Base-by-base conservation (phyloP, 768 basidiomycete species). In the Phaeotremella fagi region DNA sequence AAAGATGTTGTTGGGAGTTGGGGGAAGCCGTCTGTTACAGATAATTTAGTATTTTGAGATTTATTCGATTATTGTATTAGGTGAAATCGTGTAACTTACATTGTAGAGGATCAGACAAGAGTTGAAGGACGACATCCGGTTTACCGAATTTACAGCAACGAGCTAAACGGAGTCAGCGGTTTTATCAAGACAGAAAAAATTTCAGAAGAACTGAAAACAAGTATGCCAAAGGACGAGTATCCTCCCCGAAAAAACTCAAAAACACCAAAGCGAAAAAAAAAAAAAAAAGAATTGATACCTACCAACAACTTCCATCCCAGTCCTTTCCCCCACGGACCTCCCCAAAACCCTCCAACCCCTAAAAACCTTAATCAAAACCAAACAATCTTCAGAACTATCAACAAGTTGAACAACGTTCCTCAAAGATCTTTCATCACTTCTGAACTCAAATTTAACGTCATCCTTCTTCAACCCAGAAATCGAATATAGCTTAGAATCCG, bases 251-350 rank as follows among this genome's bases (percentile, higher is more conserved):
- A n/a, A n/a, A n/a, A n/a, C n/a, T n/a, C n/a, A n/a, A n/a, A n/a
- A n/a, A n/a, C n/a, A n/a, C n/a, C n/a, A n/a, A n/a, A n/a, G n/a
- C n/a, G n/a, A 41, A 6, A 41, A 7, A 6, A 41, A 18, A 41
- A 18, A 12, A 6, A 41, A 18, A 12, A 41, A 18, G n/a, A n/a
- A n/a, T n/a, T n/a, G n/a, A n/a, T n/a, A 52, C 56, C 53, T 47
- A 58, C 56, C 56, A 29, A 58, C 48, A 37, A 53, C 52, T 38
- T 58, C 56, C 56, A 41, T 42, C 2, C 45, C 56, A n/a, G 51
- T 53, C n/a, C 35, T 42, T 33, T 48, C 52, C 6, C 33, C 48
- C 15, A 58, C 51, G 16, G 15, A 29, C 38, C 47, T 20, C n/a
- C 56, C 46, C 9, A 45, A 41, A 11, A 53, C 41, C 41, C 44